Evolutionary conservation across 1,284 basidiomycete genomes (phyloP).

Genomic region (Mycocalia duriaeana): DNA sequence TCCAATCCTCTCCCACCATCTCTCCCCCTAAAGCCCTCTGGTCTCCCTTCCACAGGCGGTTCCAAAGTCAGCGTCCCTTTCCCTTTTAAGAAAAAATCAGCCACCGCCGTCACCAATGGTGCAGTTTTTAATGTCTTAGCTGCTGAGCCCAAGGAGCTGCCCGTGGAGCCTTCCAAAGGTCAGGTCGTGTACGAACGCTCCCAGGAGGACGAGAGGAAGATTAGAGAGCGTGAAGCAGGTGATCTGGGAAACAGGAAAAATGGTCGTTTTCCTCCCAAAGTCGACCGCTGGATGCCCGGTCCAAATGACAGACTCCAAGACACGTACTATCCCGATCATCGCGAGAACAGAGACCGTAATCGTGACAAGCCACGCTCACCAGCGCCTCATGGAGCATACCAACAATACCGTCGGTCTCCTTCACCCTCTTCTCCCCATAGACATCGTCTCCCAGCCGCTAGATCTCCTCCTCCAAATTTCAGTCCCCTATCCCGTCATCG

Average conservation of each 20-base stretch:
- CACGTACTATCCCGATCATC: constrained; percentile 1
- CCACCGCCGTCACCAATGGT: no score
- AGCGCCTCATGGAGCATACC: no score
- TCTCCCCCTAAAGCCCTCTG: constrained; percentile 19
- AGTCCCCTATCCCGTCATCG: constrained; percentile 28
- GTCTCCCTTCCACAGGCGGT: background rate
- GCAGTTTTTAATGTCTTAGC: no score
- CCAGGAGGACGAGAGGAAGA: constrained; percentile 38
- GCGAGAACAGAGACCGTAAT: constrained; percentile 7
- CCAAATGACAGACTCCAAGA: no score
- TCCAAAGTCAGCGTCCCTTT: constrained; percentile 52
- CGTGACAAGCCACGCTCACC: constrained; percentile 11
- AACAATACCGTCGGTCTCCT: constrained; percentile 6
- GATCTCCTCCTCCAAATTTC: constrained; percentile 30
- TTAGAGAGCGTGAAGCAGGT: constrained; percentile 12
- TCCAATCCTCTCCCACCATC: constrained; percentile 17
- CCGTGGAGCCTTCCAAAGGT: constrained; percentile 11
- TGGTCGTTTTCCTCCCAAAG: no score
- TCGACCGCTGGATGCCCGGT: no score
- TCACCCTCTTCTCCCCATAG: constrained; percentile 30
- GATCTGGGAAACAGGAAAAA: no score
- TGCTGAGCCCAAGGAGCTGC: constrained; percentile 8
- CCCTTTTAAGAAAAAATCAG: constrained; percentile 61
- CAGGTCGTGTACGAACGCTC: constrained; percentile 37
- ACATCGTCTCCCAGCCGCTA: constrained; percentile 39